phyloP scores from a whole-genome alignment of 2,329 filamentous ascomycete species.

The Blumeria graminis region DNA sequence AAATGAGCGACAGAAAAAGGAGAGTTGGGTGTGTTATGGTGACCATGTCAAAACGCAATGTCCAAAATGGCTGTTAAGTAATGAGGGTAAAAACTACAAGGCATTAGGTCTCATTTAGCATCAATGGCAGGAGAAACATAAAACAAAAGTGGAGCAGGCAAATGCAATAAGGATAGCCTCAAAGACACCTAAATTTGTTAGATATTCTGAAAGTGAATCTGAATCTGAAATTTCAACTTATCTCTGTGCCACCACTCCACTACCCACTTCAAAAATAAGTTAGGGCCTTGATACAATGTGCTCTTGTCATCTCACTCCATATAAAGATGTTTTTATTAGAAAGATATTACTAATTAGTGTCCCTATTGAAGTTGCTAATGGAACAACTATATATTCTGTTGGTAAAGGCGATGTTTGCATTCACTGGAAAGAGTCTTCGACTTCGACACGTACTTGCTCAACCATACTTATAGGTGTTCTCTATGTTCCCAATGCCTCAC shows the following conservation, averaged over 20 bases:
- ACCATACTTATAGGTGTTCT: not conserved
- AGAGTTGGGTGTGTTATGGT: not conserved
- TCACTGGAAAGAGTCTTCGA: not conserved
- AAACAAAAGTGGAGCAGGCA: too few species aligned
- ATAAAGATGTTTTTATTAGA: too few species aligned
- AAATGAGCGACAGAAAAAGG: not conserved
- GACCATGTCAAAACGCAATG: not conserved
- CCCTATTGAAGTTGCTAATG: too few species aligned
- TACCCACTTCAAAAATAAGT: not conserved
- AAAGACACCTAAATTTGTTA: not conserved
- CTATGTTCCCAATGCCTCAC: not conserved
- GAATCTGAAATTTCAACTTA: not conserved
- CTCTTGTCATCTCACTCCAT: not conserved
- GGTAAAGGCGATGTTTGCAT: not conserved
- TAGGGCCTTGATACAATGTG: not conserved
- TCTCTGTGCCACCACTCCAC: not conserved
- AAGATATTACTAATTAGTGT: too few species aligned
- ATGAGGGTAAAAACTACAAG: not conserved
- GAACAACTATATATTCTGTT: not conserved
- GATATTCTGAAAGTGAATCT: slow-evolving; percentile 1
- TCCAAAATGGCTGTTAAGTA: not conserved
- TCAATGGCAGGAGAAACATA: not conserved
- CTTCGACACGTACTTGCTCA: not conserved
- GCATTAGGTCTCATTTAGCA: not conserved
- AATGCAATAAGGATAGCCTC: too few species aligned